Evolutionary conservation across 495 filamentous ascomycete species (phyloP).

Genomic region (Apodospora peruviana): DNA sequence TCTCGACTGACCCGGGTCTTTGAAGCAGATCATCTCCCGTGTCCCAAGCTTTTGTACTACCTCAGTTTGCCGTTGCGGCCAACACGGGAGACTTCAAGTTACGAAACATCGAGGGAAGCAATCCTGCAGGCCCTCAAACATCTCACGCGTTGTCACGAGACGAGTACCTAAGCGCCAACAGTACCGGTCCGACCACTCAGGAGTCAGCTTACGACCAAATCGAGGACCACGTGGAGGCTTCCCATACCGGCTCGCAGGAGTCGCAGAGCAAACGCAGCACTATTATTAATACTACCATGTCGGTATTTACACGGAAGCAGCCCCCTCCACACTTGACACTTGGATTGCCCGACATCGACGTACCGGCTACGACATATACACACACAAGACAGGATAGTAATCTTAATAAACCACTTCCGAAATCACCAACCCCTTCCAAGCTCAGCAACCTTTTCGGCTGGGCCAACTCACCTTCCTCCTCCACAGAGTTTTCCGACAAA

Average conservation of each 20-base stretch:
- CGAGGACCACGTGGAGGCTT: neutral
- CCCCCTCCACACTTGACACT: slow-evolving; percentile 46
- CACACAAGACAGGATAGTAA: slow-evolving; percentile 16
- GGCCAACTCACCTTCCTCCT: slow-evolving; percentile 38
- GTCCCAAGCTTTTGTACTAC: slow-evolving; percentile 9
- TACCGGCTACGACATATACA: slow-evolving; percentile 17
- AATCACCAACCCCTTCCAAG: slow-evolving; percentile 48
- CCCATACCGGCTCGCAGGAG: slow-evolving; percentile 15
- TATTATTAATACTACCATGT: slow-evolving; percentile 35
- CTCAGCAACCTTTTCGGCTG: slow-evolving; percentile 50
- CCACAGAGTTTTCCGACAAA: slow-evolving; percentile 44
- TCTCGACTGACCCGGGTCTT: slow-evolving; percentile 17
- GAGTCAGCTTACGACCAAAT: slow-evolving; percentile 29
- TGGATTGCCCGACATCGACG: slow-evolving; percentile 25
- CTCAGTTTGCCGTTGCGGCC: slow-evolving; percentile 13
- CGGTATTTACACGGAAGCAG: slow-evolving; percentile 36
- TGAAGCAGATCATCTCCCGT: slow-evolving; percentile 23
- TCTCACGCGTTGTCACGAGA: slow-evolving; percentile 21
- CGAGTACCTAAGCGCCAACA: slow-evolving; percentile 33
- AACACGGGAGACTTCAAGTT: slow-evolving; percentile 27
- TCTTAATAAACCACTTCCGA: slow-evolving; percentile 47
- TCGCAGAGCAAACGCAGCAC: slow-evolving; percentile 16
- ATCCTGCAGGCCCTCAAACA: slow-evolving; percentile 36
- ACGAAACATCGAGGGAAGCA: slow-evolving; percentile 28
- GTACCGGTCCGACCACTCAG: slow-evolving; percentile 25